Conservation (phyloP, 441 rosid genomes). For the Lepidium campestre region DNA sequence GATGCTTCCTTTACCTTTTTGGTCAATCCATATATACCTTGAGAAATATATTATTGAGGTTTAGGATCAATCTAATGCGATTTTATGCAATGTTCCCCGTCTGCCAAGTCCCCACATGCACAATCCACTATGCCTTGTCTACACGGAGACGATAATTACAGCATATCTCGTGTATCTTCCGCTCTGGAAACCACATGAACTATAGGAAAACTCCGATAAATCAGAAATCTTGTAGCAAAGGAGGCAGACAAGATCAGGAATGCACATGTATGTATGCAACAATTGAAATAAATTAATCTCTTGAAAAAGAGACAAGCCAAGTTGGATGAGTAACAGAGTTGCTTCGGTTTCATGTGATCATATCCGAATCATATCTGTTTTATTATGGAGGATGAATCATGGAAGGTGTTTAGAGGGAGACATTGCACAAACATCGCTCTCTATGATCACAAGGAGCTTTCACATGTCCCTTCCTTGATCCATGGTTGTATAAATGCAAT, state of each 20-base stretch:
- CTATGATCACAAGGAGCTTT: not conserved
- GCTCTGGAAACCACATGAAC: not conserved
- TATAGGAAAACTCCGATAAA: not conserved
- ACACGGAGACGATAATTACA: not conserved
- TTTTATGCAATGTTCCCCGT: not conserved
- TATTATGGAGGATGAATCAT: not conserved
- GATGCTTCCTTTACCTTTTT: not conserved
- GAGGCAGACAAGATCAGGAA: not conserved
- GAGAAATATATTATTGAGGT: not conserved
- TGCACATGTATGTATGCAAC: not conserved
- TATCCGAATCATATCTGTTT: not conserved
- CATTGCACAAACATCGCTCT: not conserved
- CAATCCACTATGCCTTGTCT: not conserved
- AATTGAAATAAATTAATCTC: not conserved
- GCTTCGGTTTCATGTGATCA: not conserved
- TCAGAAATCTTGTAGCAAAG: not conserved
- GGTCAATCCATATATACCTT: not conserved
- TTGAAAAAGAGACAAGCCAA: not conserved
- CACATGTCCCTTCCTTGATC: not conserved
- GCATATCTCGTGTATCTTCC: not conserved
- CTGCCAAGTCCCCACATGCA: not conserved
- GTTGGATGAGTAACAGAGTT: not conserved
- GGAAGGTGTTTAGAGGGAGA: not conserved
- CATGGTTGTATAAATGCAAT: not conserved
- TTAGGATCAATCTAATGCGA: not conserved